Evolutionary conservation across 176 grass and related monocot genomes (phyloP), one percentile per base, ranked within the genome.

Genomic region (Luzula sylvatica): DNA sequence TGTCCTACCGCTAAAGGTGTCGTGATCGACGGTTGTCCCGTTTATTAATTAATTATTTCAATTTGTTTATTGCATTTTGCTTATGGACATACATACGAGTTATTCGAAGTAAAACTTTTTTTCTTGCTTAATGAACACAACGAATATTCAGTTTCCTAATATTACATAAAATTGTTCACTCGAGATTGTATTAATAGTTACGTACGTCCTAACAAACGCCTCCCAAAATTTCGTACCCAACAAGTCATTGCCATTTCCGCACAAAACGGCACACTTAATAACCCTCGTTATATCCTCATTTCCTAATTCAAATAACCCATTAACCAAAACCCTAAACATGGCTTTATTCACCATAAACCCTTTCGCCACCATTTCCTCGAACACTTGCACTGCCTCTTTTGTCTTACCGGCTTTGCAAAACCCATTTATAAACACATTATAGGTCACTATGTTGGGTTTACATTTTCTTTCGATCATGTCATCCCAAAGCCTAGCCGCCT

Each of bases 1-100:
- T 96, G 84, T 75, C 90, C 90, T 9, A 86, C 84, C 16, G 84
- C 77, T 0, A 82, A 85, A 47, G 84, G 84, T 53, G 42, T 96
- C 25, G 27, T 65, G n/a, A 67, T 96, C 0, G 74, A 89, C 5
- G 90, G 84, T 6, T 96, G 84, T 39, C 84, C 84, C 19, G 67
- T 86, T 35, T 79, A 78, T 51, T 66, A 26, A 62, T 21, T 21
- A 46, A 3, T 44, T 16, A 28, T 15, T 45, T 56, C 23, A 20
- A 19, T 53, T 42, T n/a, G 0, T 54, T 54, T n/a, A n/a, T 35
- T 27, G 40, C 50, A 42, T 41, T 26, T 52, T 56, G 49, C 3
- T 68, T 41, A 13, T 52, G 4, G 3, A 51, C 46, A 51, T 51
- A 19, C 17, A 22, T 24, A 50, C 15, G 45, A 50, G 15, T 50